Evolutionary conservation across 2,329 filamentous ascomycete genomes (phyloP).

Genomic region (Emydomyces testavorans): DNA sequence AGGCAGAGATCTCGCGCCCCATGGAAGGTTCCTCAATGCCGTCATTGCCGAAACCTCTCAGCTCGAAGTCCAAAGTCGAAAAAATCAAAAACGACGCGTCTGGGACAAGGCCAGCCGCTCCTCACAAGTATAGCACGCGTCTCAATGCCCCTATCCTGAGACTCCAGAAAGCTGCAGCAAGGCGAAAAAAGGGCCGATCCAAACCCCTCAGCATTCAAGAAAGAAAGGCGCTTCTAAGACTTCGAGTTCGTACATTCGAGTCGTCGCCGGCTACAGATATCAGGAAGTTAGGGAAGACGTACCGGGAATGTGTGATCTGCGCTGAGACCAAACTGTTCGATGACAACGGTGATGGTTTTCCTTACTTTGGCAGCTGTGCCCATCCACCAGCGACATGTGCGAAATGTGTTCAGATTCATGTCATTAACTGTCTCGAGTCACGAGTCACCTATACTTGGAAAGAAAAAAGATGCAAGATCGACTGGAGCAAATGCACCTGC

Average conservation of each 20-base stretch:
- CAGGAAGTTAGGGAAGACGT: background rate
- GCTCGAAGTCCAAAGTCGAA: background rate
- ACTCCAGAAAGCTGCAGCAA: no score
- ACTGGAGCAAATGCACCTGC: constrained; percentile 13
- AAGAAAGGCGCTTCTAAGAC: background rate
- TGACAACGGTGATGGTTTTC: constrained; percentile 11
- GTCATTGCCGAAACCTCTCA: background rate
- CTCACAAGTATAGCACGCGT: background rate
- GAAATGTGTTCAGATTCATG: constrained; percentile 11
- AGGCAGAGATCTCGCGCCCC: background rate
- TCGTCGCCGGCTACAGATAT: background rate
- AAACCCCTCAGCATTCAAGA: background rate
- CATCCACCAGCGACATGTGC: constrained; percentile 11
- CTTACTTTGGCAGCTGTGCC: constrained; percentile 6
- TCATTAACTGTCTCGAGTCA: constrained; percentile 4
- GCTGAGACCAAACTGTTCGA: constrained; percentile 6
- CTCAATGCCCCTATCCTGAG: no score
- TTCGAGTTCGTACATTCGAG: background rate
- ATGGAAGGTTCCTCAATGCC: background rate
- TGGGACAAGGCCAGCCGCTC: background rate
- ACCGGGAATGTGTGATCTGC: constrained; percentile 14
- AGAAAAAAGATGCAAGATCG: background rate
- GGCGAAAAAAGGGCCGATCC: background rate
- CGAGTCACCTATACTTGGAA: background rate
- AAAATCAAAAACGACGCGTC: background rate